These are phyloP conservation scores for Aureobasidium sp. DNA, from an alignment of 2,329 filamentous ascomycete genomes.

Conservation along the genomic window DNA sequence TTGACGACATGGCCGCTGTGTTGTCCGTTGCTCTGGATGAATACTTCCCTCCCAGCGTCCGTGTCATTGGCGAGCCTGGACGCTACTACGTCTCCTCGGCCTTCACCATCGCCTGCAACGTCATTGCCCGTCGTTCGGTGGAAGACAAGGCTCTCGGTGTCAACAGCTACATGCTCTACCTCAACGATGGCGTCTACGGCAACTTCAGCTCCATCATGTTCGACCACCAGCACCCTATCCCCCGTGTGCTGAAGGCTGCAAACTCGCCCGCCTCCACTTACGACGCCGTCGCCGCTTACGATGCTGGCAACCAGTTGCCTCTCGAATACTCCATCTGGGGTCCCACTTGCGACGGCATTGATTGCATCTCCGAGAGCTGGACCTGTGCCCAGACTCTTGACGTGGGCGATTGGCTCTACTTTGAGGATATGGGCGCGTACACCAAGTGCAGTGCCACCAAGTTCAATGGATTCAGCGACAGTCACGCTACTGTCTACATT, in stretches of 20 bases:
- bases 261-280: conserved; percentile 29
- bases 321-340: conserved; percentile 96
- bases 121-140: conserved; percentile 90
- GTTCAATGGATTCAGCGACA: conserved; percentile 94
- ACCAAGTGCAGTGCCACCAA: conserved; percentile 95
- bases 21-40: conserved; percentile 73
- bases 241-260: conserved; percentile 65
- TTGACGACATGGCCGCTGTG: conserved; percentile 80
- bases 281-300: conserved; percentile 18
- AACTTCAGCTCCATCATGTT: conserved; percentile 99
- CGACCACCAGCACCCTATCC: conserved; percentile 86
- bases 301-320: conserved; percentile 38
- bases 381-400: conserved; percentile 69
- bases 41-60: conserved; percentile 76
- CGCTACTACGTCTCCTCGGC: conserved; percentile 92
- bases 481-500: conserved; percentile 88
- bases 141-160: conserved; percentile 57
- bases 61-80: conserved; percentile 90
- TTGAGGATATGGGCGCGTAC: conserved; percentile 97
- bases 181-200: conserved; percentile 96
- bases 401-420: conserved; percentile 97
- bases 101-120: conserved; percentile 89
- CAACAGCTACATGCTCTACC: conserved; percentile 88
- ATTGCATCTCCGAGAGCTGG: conserved; percentile 80
- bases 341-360: conserved; percentile 94